phyloP scores from a whole-genome alignment of 495 filamentous ascomycete species.

The Tricharina praecox region DNA sequence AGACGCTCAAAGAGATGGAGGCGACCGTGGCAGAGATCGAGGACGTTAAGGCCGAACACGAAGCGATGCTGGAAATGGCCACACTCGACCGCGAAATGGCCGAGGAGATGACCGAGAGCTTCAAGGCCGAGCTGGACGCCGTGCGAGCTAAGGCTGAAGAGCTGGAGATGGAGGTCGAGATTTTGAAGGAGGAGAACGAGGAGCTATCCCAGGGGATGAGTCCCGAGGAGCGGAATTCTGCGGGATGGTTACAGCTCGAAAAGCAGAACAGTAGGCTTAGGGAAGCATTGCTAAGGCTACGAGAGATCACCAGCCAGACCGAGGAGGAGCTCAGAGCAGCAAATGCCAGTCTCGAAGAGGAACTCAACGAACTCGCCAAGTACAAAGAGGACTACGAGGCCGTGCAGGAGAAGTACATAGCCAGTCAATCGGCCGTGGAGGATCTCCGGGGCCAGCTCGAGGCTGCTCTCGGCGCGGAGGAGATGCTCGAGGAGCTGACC shows the following conservation, averaged over 20 bases:
- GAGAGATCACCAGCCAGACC: slow-evolving; percentile 72
- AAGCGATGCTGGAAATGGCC: slow-evolving; percentile 69
- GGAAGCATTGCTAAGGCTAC: slow-evolving; percentile 64
- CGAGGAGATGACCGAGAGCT: slow-evolving; percentile 70
- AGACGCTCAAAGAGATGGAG: slow-evolving; percentile 60
- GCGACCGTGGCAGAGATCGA: slow-evolving; percentile 50
- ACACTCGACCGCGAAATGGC: slow-evolving; percentile 90
- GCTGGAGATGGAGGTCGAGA: slow-evolving; percentile 69
- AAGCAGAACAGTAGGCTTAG: slow-evolving; percentile 72
- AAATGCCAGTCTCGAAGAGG: slow-evolving; percentile 61
- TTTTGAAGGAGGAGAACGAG: slow-evolving; percentile 71
- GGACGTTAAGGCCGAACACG: slow-evolving; percentile 60
- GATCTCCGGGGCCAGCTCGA: slow-evolving; percentile 85
- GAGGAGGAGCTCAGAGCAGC: slow-evolving; percentile 63
- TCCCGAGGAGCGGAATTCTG: slow-evolving; percentile 67
- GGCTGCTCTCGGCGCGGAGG: slow-evolving; percentile 66
- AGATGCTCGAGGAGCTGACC: slow-evolving; percentile 82
- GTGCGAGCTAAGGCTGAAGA: slow-evolving; percentile 63
- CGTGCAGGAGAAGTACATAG: slow-evolving; percentile 51
- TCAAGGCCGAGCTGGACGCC: slow-evolving; percentile 64
- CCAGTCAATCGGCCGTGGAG: slow-evolving; percentile 60
- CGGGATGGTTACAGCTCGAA: slow-evolving; percentile 84
- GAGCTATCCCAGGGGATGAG: slow-evolving; percentile 70
- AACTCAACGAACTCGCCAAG: slow-evolving; percentile 51
- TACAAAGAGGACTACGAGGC: slow-evolving; percentile 55